Percentiles rank a stretch among this genome's conserved stretches.
These are phyloP conservation scores for Dipteronia dyeriana DNA, from an alignment of 345 rosid genomes.

Conservation along the genomic window DNA sequence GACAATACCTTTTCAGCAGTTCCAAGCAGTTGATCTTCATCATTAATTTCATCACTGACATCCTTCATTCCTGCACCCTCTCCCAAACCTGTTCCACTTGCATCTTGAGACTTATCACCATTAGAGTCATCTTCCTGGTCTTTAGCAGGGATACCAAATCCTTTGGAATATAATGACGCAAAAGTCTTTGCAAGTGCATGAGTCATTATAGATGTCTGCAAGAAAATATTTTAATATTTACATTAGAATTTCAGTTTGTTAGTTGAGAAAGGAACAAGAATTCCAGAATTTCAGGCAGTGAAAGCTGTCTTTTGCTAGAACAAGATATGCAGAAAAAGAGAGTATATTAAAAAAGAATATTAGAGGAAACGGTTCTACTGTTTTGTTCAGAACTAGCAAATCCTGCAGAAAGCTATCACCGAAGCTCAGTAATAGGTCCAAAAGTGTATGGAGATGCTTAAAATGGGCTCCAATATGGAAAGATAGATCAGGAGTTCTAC, in stretches of 20 bases:
- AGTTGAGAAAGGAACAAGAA: not conserved
- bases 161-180: slow-evolving; percentile 71
- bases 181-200: slow-evolving; percentile 71
- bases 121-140: slow-evolving; percentile 60
- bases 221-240: slow-evolving; percentile 6
- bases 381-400: slow-evolving; percentile 66
- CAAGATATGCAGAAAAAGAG: too few species aligned
- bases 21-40: slow-evolving; percentile 87
- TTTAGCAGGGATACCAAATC: slow-evolving; percentile 63
- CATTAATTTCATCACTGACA: slow-evolving; percentile 86
- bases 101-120: slow-evolving; percentile 48
- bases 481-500: slow-evolving; percentile 30
- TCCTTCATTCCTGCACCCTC: slow-evolving; percentile 82
- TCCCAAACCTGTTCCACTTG: slow-evolving; percentile 91
- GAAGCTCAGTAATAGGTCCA: slow-evolving; percentile 61
- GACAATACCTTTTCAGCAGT: slow-evolving; percentile 58
- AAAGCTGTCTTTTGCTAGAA: too few species aligned
- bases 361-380: slow-evolving; percentile 41
- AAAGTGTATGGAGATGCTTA: slow-evolving; percentile 44
- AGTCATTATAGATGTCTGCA: slow-evolving; percentile 76
- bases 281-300: not conserved
- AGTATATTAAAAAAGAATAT: not conserved
- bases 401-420: slow-evolving; percentile 62
- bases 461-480: slow-evolving; percentile 47
- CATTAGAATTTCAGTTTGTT: slow-evolving; percentile 12